Conservation (phyloP, 164 flowering plant genomes). For the Vitis cinerea region DNA sequence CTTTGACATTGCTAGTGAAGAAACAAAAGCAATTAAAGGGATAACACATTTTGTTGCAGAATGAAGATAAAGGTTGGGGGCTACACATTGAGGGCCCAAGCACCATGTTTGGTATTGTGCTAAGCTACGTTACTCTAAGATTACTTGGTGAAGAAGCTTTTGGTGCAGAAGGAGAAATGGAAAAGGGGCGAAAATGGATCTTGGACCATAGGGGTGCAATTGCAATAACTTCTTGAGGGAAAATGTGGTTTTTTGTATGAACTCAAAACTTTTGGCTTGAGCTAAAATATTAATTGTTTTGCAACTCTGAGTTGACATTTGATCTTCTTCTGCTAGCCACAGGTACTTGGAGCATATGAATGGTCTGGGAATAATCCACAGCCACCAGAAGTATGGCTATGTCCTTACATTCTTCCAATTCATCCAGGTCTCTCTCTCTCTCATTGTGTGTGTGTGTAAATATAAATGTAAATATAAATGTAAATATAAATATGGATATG, state of each 20-base stretch:
- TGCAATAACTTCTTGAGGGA: conserved; percentile 17
- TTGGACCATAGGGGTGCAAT: conserved; percentile 13
- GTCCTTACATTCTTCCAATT: conserved; percentile 3
- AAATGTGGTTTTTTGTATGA: conserved; percentile 9
- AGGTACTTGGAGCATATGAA: conserved; percentile 10
- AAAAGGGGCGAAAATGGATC: conserved; percentile 13
- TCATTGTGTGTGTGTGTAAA: no score
- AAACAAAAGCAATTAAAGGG: no score
- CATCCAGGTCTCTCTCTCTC: conserved; percentile 5
- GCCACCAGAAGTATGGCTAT: conserved; percentile 10
- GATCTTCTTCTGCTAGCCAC: background rate
- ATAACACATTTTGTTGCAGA: no score
- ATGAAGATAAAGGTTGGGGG: no score
- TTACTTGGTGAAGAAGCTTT: no score
- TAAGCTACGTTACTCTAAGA: no score
- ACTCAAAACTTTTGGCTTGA: background rate
- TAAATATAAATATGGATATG: no score
- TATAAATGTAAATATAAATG: no score
- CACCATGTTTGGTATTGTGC: no score
- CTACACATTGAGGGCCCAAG: no score
- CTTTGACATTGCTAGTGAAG: no score
- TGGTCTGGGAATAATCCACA: conserved; percentile 10
- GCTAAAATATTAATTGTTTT: background rate
- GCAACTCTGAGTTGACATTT: background rate
- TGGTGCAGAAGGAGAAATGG: conserved; percentile 10